Conservation (phyloP, 106 monocot species). For the Dioscorea zingiberensis region DNA sequence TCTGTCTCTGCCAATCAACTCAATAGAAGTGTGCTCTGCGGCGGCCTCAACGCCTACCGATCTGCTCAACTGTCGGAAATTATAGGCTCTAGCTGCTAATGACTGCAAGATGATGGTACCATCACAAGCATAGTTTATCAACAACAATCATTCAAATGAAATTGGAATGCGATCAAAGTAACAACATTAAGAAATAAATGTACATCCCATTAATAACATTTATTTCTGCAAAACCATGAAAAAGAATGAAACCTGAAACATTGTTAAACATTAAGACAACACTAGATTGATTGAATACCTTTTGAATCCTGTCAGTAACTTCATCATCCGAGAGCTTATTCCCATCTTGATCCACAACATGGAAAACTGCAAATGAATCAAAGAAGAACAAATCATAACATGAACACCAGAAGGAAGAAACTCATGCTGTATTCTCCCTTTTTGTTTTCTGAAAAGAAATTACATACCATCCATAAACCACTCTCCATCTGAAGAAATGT, state of each 20-base stretch:
- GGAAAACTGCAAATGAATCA: constrained; percentile 48
- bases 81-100: constrained; percentile 46
- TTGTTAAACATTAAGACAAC: neutral
- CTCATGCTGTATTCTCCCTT: too few species aligned
- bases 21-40: constrained; percentile 64
- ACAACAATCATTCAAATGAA: too few species aligned
- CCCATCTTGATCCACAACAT: constrained; percentile 75
- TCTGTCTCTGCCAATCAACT: constrained; percentile 79
- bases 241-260: too few species aligned
- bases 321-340: constrained; percentile 62
- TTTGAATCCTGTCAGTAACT: constrained; percentile 58
- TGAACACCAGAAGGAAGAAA: neutral
- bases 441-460: too few species aligned
- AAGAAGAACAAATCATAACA: neutral
- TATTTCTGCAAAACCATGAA: too few species aligned
- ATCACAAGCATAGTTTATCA: too few species aligned
- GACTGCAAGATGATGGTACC: constrained; percentile 48
- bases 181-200: neutral
- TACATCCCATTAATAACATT: too few species aligned
- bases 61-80: too few species aligned
- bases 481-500: constrained; percentile 91
- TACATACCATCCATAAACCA: constrained; percentile 99
- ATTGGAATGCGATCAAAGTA: too few species aligned
- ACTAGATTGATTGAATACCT: constrained; percentile 29
- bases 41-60: constrained; percentile 56